phyloP scores from a whole-genome alignment of 345 rosid species.

The Populus pruinosa region DNA sequence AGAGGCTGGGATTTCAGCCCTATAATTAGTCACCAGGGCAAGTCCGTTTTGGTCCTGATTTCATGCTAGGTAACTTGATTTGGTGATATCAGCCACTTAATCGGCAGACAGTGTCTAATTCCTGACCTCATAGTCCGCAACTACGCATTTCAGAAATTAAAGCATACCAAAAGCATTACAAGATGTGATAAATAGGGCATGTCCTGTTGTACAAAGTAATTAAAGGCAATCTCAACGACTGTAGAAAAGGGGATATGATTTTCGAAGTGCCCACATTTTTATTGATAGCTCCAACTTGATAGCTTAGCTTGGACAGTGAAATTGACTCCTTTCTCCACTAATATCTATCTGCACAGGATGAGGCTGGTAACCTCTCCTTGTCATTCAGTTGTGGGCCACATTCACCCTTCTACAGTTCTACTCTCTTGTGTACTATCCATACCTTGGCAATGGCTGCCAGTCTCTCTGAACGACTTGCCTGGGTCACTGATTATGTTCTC shows the following conservation, averaged over 20 bases:
- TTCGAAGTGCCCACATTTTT: no score
- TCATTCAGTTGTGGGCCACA: conserved; percentile 18
- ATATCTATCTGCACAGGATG: conserved; percentile 9
- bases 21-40: neutral
- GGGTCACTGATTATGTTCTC: neutral
- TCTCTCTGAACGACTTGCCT: conserved; percentile 1
- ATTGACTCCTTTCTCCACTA: conserved; percentile 15
- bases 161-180: neutral
- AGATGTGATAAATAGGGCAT: neutral
- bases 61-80: neutral
- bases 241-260: neutral
- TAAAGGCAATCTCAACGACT: neutral
- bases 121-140: neutral
- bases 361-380: conserved; percentile 26
- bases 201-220: neutral
- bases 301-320: neutral
- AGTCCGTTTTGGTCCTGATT: neutral
- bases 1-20: neutral
- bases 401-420: neutral
- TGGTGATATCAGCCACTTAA: neutral
- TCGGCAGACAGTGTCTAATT: neutral
- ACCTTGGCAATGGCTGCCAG: conserved; percentile 16
- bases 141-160: neutral
- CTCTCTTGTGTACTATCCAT: neutral
- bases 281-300: neutral